Evolutionary conservation across 2,329 filamentous ascomycete species (phyloP).

Genomic region (Phyllosticta paracitricarpa): DNA sequence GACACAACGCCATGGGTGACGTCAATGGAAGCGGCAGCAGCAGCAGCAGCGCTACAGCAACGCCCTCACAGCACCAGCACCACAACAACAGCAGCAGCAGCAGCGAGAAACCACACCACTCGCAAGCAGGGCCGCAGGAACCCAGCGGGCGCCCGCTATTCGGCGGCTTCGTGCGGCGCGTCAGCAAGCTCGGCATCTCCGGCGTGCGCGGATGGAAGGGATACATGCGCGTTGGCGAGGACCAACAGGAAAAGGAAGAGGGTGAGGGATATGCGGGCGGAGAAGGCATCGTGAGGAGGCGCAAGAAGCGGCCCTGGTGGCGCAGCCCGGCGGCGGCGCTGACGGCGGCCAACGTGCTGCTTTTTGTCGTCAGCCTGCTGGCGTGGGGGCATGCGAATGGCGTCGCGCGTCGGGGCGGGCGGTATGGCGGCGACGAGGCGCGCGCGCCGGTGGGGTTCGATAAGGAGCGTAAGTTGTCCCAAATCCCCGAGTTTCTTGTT

Average conservation of each 20-base stretch:
- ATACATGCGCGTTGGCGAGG: not conserved
- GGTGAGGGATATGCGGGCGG: too few relatives aligned
- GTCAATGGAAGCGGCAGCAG: too few relatives aligned
- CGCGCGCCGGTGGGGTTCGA: not conserved
- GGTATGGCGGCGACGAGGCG: not conserved
- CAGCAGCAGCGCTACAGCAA: not conserved
- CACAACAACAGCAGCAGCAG: not conserved
- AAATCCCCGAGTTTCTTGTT: too few relatives aligned
- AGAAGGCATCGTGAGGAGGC: not conserved
- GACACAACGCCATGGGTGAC: too few relatives aligned
- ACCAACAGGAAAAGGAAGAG: not conserved
- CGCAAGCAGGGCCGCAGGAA: too few relatives aligned
- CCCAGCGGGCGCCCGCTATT: not conserved
- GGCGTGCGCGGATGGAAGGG: not conserved
- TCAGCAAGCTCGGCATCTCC: not conserved
- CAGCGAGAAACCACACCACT: too few relatives aligned
- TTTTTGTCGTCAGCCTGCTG: not conserved
- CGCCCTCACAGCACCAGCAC: not conserved
- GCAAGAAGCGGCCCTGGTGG: not conserved
- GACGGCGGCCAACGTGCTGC: not conserved
- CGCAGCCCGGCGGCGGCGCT: not conserved
- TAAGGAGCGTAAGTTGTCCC: not conserved
- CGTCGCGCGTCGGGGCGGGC: too few relatives aligned
- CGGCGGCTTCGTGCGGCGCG: not conserved
- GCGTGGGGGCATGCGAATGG: not conserved